Conservation (phyloP, 208 protist species). For the Acanthamoeba castellanii region DNA sequence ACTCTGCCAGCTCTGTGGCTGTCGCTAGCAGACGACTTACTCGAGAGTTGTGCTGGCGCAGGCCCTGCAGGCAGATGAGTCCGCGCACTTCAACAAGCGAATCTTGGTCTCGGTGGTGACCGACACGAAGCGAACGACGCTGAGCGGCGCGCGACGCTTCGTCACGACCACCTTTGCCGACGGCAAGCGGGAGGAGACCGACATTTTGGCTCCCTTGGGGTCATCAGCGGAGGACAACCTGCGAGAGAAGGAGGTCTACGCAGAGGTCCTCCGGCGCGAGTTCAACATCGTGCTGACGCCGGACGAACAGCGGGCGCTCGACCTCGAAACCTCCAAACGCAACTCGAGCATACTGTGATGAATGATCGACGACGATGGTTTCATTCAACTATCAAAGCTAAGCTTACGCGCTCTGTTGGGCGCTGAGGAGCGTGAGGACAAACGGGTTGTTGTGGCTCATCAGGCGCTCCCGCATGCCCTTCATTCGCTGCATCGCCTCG, state of each 20-base stretch:
- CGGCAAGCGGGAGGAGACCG: not conserved
- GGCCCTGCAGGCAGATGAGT: not conserved
- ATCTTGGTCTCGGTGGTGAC: not conserved
- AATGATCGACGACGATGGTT: too few species aligned
- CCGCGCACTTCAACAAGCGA: not conserved
- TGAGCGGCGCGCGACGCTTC: not conserved
- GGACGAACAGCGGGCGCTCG: not conserved
- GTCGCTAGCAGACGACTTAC: not conserved
- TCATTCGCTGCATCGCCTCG: conserved; percentile 48
- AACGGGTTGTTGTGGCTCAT: conserved; percentile 10
- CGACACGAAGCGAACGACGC: not conserved
- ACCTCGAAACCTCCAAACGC: not conserved
- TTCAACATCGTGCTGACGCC: not conserved
- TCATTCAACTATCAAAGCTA: too few species aligned
- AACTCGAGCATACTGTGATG: not conserved
- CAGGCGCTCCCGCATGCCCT: conserved; percentile 9
- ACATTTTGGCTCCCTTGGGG: not conserved
- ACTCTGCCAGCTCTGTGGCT: not conserved
- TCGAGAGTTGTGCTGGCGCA: not conserved
- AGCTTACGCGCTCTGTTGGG: not conserved
- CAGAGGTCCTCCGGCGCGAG: not conserved
- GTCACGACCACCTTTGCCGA: conserved; percentile 10
- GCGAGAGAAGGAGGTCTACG: not conserved
- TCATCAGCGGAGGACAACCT: not conserved
- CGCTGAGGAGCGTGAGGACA: not conserved